A percentile compares a stretch with the other conserved stretches of the same genome.
Conservation (phyloP, 495 filamentous ascomycete genomes). For the Penicilliopsis zonata region DNA sequence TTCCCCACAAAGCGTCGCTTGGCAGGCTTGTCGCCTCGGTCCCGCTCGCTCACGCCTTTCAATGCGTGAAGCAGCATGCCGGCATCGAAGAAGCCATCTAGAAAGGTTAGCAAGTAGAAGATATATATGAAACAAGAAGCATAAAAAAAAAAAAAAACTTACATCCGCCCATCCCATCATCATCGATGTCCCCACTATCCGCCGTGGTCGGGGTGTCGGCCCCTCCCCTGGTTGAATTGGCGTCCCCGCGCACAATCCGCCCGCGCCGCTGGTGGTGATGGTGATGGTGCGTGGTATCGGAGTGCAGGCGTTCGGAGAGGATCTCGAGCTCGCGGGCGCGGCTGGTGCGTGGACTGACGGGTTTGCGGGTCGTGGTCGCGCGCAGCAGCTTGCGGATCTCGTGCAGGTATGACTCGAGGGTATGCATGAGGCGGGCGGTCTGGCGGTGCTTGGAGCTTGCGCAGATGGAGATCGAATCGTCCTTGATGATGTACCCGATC, state of each 20-base stretch:
- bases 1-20: conserved; percentile 62
- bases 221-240: conserved; percentile 18
- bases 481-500: conserved; percentile 98
- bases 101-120: conserved; percentile 2
- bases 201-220: conserved; percentile 44
- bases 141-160: conserved; percentile 31
- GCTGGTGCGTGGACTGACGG: conserved; percentile 40
- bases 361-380: conserved; percentile 46
- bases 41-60: conserved; percentile 46
- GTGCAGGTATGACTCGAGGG: conserved; percentile 76
- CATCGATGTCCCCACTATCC: conserved; percentile 58
- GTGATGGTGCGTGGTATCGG: no score
- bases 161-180: conserved; percentile 89
- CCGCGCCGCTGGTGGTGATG: conserved; percentile 30
- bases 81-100: conserved; percentile 96
- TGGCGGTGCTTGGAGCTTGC: conserved; percentile 86
- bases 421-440: conserved; percentile 80
- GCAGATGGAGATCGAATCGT: conserved; percentile 84
- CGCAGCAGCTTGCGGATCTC: conserved; percentile 79
- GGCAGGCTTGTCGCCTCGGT: conserved; percentile 30
- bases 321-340: conserved; percentile 57
- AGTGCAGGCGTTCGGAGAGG: conserved; percentile 30
- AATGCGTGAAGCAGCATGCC: conserved; percentile 85
- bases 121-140: conserved; percentile 3
- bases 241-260: conserved; percentile 32